Conservation (phyloP, 768 basidiomycete species). For the Rhizopogon sp. region DNA sequence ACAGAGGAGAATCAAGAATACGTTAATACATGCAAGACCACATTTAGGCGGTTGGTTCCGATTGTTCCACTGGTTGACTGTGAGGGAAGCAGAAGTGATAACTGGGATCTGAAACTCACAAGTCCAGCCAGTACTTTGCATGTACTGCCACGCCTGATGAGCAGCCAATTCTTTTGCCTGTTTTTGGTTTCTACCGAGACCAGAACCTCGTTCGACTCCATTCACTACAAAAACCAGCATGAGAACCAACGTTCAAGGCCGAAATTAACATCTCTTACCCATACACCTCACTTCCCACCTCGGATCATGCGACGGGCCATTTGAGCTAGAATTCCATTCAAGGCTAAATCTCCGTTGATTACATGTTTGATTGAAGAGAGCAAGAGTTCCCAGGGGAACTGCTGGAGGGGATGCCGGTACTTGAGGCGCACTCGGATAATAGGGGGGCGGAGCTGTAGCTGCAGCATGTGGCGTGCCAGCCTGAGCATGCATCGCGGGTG, state of each 20-base stretch:
- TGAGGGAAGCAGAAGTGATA: neutral
- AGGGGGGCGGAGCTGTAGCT: constrained; percentile 11
- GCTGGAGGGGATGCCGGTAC: constrained; percentile 14
- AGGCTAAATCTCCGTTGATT: constrained; percentile 37
- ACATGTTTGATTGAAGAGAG: constrained; percentile 50
- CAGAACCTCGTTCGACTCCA: constrained; percentile 41
- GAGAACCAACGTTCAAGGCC: neutral
- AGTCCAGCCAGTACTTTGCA: constrained; percentile 42
- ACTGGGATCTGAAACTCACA: constrained; percentile 7
- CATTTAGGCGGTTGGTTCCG: neutral
- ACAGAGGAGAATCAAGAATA: neutral
- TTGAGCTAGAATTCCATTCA: constrained; percentile 40
- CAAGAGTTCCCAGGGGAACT: constrained; percentile 29
- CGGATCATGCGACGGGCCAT: constrained; percentile 50
- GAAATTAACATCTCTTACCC: constrained; percentile 32
- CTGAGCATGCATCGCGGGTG: constrained; percentile 8
- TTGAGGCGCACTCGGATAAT: constrained; percentile 13
- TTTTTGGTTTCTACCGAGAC: constrained; percentile 56
- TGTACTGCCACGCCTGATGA: constrained; percentile 42
- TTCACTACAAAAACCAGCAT: constrained; percentile 37
- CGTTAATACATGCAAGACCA: neutral
- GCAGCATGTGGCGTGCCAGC: constrained; percentile 5
- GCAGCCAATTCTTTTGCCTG: constrained; percentile 63
- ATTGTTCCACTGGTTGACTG: neutral
- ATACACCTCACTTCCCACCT: constrained; percentile 52